Base-by-base conservation (phyloP, 805 yeast genomes). In the Pichia membranifaciens region DNA sequence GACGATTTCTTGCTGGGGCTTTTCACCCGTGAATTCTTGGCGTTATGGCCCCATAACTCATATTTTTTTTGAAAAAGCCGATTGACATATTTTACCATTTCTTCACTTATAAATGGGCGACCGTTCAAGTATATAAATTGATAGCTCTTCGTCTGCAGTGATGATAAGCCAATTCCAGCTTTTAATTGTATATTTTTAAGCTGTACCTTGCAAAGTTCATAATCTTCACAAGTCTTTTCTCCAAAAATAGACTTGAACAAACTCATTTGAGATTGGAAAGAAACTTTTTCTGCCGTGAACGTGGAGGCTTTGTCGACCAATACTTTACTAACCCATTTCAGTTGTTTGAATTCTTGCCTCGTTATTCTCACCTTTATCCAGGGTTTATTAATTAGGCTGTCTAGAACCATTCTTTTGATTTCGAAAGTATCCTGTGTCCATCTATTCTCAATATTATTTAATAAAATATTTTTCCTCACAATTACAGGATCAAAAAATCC, bases 41-140 rank as follows among this genome's bases (percentile, higher is more conserved):
- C 25, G 18, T 39, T 38, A 29, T 39, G 22, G 4, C 52, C 54
- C 51, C 51, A 48, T 16, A 33, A 20, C 13, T 43, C 49, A 46
- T 45, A 51, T 15, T 62, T 31, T 44, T 53, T 41, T 10, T 38
- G 32, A 46, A 70, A 68, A 6, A 51, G 20, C 31, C 51, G 54
- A 43, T 65, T 65, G 12, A 70, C 51, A 0, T 22, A 41, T 17
- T 50, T 54, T 2, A 38, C 23, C 9, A 68, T 18, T 4, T 45
- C 48, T 3, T 45, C 38, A 44, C 66, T 62, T 0, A 36, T 9
- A 16, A 69, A 55, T 10, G 54, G 61, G 21, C 74, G 61, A 3
- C 68, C 68, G 57, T 81, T 78, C 20, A 76, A 52, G 44, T 67
- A 74, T 1, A 78, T 53, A 43, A 67, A 71, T 53, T 79, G 85